Base-by-base conservation (phyloP, 1,139 yeast genomes). In the Groenewaldozyma sp. region DNA sequence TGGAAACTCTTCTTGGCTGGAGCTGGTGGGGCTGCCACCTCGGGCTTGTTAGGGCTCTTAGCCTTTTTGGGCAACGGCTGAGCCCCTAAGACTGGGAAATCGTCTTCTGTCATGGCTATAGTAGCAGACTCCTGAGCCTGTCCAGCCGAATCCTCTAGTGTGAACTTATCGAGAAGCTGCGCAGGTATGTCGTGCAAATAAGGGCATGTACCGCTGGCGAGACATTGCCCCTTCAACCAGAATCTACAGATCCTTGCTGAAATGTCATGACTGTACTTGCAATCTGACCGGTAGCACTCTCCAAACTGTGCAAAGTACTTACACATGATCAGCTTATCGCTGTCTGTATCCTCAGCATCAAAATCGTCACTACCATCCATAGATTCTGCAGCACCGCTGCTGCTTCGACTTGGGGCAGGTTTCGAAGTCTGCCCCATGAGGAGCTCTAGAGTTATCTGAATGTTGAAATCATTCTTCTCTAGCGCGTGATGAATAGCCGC, bases 211-310 rank as follows among this genome's bases (percentile, higher is more conserved):
- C 56, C 60, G 9, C 70, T 71, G 4, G 68, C 67, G 3, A 63
- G 38, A 43, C 73, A 68, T 9, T 52, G 51, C 2, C 69, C 68
- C 31, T 60, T 63, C 3, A 68, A 49, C 73, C 73, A 68, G 46
- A 62, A 68, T 14, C 69, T 56, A 41, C 73, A 68, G 6, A 64
- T 59, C 18, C 67, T 50, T 17, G 56, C 49, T 3, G 64, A 53
- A 26, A 67, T 39, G 40, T 68, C 71, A 50, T 68, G 73, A 35
- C 67, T 58, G 44, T 65, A 68, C 40, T 57, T 58, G 50, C 73
- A 68, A 41, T 67, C 71, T 1, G 68, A 56, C 14, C 71, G 56
- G 5, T 64, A 48, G 40, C 73, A 68, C 24, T 56, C 53, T 2
- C 72, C 73, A 24, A 50, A 53, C 28, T 60, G 63, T 4, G 64